Evolutionary conservation across 176 grass and related monocot species (phyloP).

Genomic region (Avena sativa): DNA sequence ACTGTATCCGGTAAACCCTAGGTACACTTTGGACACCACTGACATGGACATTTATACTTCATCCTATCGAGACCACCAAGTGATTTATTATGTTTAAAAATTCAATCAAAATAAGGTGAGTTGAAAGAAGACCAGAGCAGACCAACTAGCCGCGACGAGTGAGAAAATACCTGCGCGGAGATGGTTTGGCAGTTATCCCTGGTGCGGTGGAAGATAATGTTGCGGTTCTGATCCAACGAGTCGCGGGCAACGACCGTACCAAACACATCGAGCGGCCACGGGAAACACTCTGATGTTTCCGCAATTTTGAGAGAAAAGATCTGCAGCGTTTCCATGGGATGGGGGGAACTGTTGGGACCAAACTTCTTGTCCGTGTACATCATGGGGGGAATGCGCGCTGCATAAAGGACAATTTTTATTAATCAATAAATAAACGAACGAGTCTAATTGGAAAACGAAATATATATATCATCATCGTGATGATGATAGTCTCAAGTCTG

Average conservation of each 20-base stretch:
- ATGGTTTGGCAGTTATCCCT: slow-evolving; percentile 2
- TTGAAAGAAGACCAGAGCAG: not conserved
- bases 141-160: not conserved
- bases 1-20: not conserved
- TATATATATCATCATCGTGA: not conserved
- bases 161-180: not conserved
- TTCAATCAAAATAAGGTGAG: too few relatives aligned
- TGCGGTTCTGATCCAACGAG: not conserved
- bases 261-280: not conserved
- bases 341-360: not conserved
- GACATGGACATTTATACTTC: too few relatives aligned
- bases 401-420: not conserved
- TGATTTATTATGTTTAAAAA: too few relatives aligned
- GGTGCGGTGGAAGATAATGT: not conserved
- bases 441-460: too few relatives aligned
- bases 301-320: not conserved
- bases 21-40: too few relatives aligned
- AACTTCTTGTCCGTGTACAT: not conserved
- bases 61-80: too few relatives aligned
- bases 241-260: not conserved
- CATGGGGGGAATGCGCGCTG: not conserved
- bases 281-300: not conserved
- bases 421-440: not conserved
- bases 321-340: not conserved
- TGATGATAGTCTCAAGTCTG: not conserved